phyloP scores from a whole-genome alignment of 352 stramenopile species.

The Peronospora destructor region DNA sequence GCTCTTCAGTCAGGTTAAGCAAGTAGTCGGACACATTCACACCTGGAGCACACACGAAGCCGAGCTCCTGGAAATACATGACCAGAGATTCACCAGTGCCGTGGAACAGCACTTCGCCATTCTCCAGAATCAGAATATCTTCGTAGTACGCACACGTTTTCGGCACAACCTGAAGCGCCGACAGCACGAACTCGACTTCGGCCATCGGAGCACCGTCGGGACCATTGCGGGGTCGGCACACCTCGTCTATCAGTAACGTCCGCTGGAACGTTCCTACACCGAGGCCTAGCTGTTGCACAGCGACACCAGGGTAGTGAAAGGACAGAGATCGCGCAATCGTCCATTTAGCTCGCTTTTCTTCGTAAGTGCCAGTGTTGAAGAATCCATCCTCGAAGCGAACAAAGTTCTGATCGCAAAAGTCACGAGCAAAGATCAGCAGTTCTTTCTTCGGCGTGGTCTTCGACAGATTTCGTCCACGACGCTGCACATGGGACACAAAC shows the following conservation, averaged over 20 bases:
- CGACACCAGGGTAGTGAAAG: slow-evolving; percentile 31
- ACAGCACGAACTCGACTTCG: slow-evolving; percentile 29
- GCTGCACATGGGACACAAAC: slow-evolving; percentile 31
- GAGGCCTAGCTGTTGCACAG: slow-evolving; percentile 28
- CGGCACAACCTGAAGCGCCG: slow-evolving; percentile 23
- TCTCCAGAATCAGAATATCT: slow-evolving; percentile 30
- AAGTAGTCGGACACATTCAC: slow-evolving; percentile 32
- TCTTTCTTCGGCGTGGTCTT: slow-evolving; percentile 27
- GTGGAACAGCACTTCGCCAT: slow-evolving; percentile 31
- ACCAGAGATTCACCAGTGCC: slow-evolving; percentile 26
- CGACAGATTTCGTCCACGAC: slow-evolving; percentile 22
- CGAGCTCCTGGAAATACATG: slow-evolving; percentile 30
- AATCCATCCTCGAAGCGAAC: slow-evolving; percentile 27
- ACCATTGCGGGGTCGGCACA: slow-evolving; percentile 13
- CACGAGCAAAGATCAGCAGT: slow-evolving; percentile 27
- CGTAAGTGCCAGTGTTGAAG: slow-evolving; percentile 28
- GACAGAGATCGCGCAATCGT: slow-evolving; percentile 26
- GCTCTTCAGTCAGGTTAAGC: slow-evolving; percentile 30
- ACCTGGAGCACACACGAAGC: slow-evolving; percentile 28
- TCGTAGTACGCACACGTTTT: slow-evolving; percentile 33
- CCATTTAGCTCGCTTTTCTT: slow-evolving; percentile 30
- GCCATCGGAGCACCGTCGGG: slow-evolving; percentile 12
- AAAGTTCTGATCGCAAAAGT: slow-evolving; percentile 31
- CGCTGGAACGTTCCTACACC: slow-evolving; percentile 27
- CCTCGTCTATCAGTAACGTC: slow-evolving; percentile 28